A percentile compares a stretch with the other conserved stretches of the same genome.
Conservation (phyloP, 495 filamentous ascomycete genomes). For the Daldinia vernicosa region DNA sequence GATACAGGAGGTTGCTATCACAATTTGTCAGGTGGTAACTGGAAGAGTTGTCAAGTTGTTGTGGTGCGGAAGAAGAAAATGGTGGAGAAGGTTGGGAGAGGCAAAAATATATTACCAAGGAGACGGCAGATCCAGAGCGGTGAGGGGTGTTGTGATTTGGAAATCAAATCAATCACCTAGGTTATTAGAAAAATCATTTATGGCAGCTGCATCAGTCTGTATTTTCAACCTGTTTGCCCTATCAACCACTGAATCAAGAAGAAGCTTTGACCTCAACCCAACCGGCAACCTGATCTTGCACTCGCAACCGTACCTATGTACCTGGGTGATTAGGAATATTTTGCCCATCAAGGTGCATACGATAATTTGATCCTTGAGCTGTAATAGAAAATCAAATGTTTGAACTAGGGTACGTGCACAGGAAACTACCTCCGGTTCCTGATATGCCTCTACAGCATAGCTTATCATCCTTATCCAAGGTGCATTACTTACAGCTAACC, state of each 20-base stretch:
- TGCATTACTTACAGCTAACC: too few relatives aligned
- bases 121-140: too few relatives aligned
- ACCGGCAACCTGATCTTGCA: background rate
- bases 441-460: background rate
- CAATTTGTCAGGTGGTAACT: background rate
- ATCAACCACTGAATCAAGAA: background rate
- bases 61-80: background rate
- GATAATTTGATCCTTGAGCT: background rate
- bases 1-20: background rate
- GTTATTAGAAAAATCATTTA: background rate
- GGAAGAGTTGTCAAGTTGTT: background rate
- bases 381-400: background rate
- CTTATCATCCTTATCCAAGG: background rate
- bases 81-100: background rate
- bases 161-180: background rate
- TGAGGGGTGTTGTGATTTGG: background rate
- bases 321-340: background rate
- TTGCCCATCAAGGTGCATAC: background rate
- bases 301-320: background rate
- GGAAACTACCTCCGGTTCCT: background rate
- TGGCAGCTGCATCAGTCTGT: background rate
- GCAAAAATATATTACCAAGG: background rate
- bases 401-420: background rate
- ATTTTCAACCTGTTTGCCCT: background rate
- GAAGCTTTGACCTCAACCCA: background rate